Evolutionary conservation across 2,329 filamentous ascomycete genomes (phyloP).

Genomic region (Parascedosporium putredinis): DNA sequence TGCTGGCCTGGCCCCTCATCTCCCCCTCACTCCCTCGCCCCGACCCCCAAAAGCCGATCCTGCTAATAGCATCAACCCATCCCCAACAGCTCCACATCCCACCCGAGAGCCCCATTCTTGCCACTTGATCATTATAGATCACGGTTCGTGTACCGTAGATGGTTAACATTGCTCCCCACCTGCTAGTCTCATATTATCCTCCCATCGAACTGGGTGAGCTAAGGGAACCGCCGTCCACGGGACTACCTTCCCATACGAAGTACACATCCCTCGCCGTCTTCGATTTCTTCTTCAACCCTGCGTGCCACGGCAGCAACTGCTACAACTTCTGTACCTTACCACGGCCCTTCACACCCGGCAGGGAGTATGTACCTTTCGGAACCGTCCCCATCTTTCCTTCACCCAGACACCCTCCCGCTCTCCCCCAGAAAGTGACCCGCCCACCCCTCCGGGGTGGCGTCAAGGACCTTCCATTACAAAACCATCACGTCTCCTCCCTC

Average conservation of each 20-base stretch:
- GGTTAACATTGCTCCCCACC: neutral
- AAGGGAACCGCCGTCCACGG: neutral
- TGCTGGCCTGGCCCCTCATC: neutral
- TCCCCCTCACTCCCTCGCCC: neutral
- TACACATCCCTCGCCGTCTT: too few relatives aligned
- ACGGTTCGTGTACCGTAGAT: neutral
- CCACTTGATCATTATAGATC: neutral
- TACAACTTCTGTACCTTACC: neutral
- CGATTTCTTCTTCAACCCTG: too few relatives aligned
- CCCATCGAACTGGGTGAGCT: neutral
- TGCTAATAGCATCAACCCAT: neutral
- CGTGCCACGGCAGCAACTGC: neutral
- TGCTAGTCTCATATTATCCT: too few relatives aligned
- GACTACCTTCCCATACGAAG: neutral
- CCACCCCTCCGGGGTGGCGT: neutral
- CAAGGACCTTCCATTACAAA: conserved; percentile 3
- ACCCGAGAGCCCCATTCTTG: neutral
- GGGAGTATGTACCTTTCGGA: neutral
- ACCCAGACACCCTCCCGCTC: neutral
- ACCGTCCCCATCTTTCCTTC: conserved; percentile 1
- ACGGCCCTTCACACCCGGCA: neutral
- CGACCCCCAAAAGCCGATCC: neutral
- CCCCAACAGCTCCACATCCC: conserved; percentile 1
- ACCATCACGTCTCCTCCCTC: conserved; percentile 1
- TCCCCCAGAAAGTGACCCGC: neutral